Base-by-base conservation (phyloP, 1,284 basidiomycete genomes). In the Phylloboletellus chloephorus region DNA sequence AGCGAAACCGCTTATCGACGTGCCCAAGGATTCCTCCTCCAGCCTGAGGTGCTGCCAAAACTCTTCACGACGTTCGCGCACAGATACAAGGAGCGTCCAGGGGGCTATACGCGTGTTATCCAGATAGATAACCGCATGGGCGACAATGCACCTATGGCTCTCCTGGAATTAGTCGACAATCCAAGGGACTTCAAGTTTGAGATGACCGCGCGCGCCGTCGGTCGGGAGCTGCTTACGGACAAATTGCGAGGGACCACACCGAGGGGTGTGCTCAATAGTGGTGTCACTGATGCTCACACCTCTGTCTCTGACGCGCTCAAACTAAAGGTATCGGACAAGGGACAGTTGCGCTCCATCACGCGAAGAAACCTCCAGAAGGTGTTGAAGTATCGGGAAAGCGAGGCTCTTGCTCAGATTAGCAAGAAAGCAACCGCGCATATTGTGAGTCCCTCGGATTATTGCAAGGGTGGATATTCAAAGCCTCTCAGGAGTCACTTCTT, bases 101-200 rank as follows among this genome's bases (percentile, higher is more conserved):
- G 96, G 8, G 96, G 96, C 6, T 99, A 98, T 70, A 98, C 96
- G 6, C 82, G 96, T 19, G 84, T 98, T 49, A 84, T 92, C 62
- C 89, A 86, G 59, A 88, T 82, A 52, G 96, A 95, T 28, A 79
- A 86, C 61, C 79, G 95, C 13, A 74, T 71, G 43, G 93, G 94
- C 17, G 96, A 99, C 71, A 89, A 96, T 60, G 96, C 96, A 21
- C 91, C 92, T 1, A 76, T 85, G 49, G 95, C 95, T 3, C 78
- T 99, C 44, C 67, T 99, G 31, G 89, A 96, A 64, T 73, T 99
- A 5, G 95, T 98, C 22, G 96, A 98, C 69, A 88, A 89, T 56
- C 89, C 92, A 8, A 74, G 78, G 46, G 96, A 99, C 66, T 67
- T 98, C 31, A 82, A 83, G 50, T 86, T 81, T 59, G 88, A 92